Percentiles rank a stretch among this genome's conserved stretches.
Conservation (phyloP, 768 basidiomycete species). For the Coprinopsis strossmayeri region DNA sequence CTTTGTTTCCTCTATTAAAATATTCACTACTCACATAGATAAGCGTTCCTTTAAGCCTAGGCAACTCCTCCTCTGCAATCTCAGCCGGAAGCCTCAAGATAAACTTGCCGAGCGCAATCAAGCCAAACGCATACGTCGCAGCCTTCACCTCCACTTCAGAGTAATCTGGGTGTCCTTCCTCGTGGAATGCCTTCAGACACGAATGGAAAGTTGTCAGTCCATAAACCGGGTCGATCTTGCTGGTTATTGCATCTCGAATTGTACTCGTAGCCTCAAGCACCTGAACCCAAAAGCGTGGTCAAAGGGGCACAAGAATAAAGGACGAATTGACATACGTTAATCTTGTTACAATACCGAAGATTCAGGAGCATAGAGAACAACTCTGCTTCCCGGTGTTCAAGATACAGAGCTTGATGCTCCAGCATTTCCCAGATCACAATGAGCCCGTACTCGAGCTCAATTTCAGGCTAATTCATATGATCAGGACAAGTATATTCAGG, state of each 20-base stretch:
- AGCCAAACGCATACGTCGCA: conserved; percentile 71
- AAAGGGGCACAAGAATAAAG: conserved; percentile 6
- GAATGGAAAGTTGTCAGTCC: conserved; percentile 81
- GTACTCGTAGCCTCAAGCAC: conserved; percentile 79
- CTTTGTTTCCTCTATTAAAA: too few species aligned
- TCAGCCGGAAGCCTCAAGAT: conserved; percentile 74
- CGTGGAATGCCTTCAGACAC: conserved; percentile 57
- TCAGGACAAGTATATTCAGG: not conserved
- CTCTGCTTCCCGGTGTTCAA: conserved; percentile 78
- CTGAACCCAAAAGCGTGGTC: conserved; percentile 28
- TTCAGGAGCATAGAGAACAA: conserved; percentile 65
- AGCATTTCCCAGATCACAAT: conserved; percentile 82
- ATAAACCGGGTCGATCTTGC: conserved; percentile 75
- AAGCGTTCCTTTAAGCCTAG: conserved; percentile 64
- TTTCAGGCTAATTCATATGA: conserved; percentile 40
- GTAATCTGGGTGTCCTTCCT: conserved; percentile 36
- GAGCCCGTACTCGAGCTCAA: conserved; percentile 69
- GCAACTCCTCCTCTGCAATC: conserved; percentile 83
- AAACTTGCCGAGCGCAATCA: conserved; percentile 80
- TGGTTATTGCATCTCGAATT: conserved; percentile 69
- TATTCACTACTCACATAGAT: conserved; percentile 63
- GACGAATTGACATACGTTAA: conserved; percentile 44
- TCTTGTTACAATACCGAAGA: conserved; percentile 66
- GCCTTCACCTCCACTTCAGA: conserved; percentile 51
- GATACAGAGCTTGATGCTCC: conserved; percentile 60